Percentiles rank a stretch among this genome's conserved stretches.
Conservation (phyloP, 78 protist genomes). For the Dictyostelium discoideum region DNA sequence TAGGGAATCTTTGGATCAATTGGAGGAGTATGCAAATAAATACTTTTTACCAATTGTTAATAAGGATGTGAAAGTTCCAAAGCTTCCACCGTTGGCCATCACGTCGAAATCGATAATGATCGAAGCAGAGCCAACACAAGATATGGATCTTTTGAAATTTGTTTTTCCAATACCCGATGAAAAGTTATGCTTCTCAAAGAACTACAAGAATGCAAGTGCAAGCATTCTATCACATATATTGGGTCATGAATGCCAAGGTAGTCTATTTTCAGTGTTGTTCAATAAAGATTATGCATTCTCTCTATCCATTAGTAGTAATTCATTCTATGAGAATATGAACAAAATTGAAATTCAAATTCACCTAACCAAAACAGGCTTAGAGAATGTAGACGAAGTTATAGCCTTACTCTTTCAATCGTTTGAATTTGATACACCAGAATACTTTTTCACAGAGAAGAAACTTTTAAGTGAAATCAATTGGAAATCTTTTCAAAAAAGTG, state of each 20-base stretch:
- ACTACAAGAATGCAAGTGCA: not conserved
- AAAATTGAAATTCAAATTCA: not conserved
- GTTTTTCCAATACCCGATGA: slow-evolving; percentile 21
- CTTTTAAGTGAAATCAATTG: not conserved
- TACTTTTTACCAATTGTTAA: slow-evolving; percentile 44
- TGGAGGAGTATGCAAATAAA: slow-evolving; percentile 10
- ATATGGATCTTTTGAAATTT: not conserved
- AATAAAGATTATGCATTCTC: not conserved
- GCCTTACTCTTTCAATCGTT: not conserved
- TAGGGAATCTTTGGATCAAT: slow-evolving; percentile 36
- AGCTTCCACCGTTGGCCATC: not conserved
- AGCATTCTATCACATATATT: not conserved
- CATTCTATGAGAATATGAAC: not conserved
- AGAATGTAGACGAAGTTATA: slow-evolving; percentile 3
- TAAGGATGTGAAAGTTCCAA: not conserved
- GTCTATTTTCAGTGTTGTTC: slow-evolving; percentile 8
- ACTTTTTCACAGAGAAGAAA: not conserved
- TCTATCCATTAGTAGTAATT: not conserved
- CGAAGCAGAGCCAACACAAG: not conserved
- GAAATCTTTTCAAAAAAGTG: not conserved
- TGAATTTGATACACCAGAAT: not conserved
- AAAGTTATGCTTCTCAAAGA: not conserved
- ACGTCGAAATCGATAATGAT: not conserved
- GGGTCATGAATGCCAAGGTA: slow-evolving; percentile 71
- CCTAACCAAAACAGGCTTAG: slow-evolving; percentile 16